Evolutionary conservation across 164 flowering plant genomes (phyloP), one percentile per base, ranked within the genome.

Genomic region (Macadamia tetraphylla): DNA sequence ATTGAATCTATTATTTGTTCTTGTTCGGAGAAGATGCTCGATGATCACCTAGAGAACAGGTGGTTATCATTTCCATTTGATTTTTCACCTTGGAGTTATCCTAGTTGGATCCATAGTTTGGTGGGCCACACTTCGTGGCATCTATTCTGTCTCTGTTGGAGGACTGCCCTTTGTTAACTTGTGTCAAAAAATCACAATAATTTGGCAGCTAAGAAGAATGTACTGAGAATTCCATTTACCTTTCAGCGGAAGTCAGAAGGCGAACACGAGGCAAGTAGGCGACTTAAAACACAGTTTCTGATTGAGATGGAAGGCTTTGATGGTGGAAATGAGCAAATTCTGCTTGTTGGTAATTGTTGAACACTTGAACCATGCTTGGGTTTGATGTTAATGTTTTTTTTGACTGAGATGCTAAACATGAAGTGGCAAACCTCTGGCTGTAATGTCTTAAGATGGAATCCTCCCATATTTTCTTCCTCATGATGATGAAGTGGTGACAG

Each of bases 291-390:
- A 61, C 99, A 95, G 68, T 95, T 95, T 72, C 89, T 95, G 70
- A 95, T 95, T 71, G 99, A 95, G 83, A 95, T 95, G 99, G 99
- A 95, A 85, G 99, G 99, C 65, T 95, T 95, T 82, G 96, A 92
- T 71, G 77, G 92, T 76, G 99, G 96, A 55, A 91, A 71, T 68
- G 99, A 92, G 79, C 99, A 92, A 80, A 83, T 95, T 86, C 85
- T 95, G 17, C 87, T 92, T 35, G 89, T 95, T 81, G 99, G 99
- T 95, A 79, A 70, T 58, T 57, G 42, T 63, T 48, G 52, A 32
- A 61, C 49, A 51, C 44, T 29, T 48, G 52, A 32, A 61, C 49
- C 57, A 44, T 29, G 15, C 29, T 31, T 46, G 9, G 7, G 48
- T 64, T 32, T 2, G 12, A 32, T 15, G 12, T 56, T 30, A 30